Conservation (phyloP, 1,284 basidiomycete genomes). For the Boletellus sp. region DNA sequence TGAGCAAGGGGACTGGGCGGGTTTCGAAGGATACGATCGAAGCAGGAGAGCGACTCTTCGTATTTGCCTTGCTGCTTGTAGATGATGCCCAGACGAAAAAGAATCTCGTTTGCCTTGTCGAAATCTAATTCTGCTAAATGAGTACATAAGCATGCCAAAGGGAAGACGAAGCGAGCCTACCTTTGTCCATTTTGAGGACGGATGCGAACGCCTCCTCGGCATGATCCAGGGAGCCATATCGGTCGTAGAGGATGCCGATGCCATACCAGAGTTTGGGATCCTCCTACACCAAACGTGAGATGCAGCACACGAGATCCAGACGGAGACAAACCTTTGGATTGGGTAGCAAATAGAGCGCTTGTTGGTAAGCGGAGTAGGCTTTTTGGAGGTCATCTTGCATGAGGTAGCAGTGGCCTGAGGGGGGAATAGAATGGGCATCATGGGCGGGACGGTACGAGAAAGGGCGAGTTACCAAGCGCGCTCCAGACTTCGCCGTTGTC, state of each 20-base stretch:
- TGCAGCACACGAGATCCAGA: constrained; percentile 7
- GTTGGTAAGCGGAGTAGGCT: constrained; percentile 98
- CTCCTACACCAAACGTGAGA: constrained; percentile 46
- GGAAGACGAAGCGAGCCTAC: constrained; percentile 41
- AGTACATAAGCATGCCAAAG: constrained; percentile 27
- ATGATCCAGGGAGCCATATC: constrained; percentile 96
- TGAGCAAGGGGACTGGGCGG: constrained; percentile 94
- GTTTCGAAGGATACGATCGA: constrained; percentile 93
- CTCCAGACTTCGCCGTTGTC: constrained; percentile 96
- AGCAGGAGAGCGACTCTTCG: constrained; percentile 81
- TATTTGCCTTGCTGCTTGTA: constrained; percentile 99
- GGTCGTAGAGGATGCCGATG: constrained; percentile 97
- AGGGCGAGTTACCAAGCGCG: constrained; percentile 64
- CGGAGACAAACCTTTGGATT: constrained; percentile 75
- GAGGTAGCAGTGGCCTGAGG: constrained; percentile 88
- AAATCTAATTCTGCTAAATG: constrained; percentile 69
- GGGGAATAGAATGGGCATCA: constrained; percentile 23
- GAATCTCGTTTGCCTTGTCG: constrained; percentile 98
- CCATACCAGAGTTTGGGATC: constrained; percentile 99
- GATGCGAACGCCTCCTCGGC: constrained; percentile 98
- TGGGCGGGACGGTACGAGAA: constrained; percentile 17
- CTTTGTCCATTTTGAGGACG: constrained; percentile 94
- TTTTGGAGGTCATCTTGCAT: constrained; percentile 99
- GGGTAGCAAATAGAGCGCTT: constrained; percentile 92
- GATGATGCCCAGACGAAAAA: constrained; percentile 97